These are phyloP conservation scores for Naumovozyma castellii DNA, from an alignment of 805 yeast genomes.

Conservation along the genomic window DNA sequence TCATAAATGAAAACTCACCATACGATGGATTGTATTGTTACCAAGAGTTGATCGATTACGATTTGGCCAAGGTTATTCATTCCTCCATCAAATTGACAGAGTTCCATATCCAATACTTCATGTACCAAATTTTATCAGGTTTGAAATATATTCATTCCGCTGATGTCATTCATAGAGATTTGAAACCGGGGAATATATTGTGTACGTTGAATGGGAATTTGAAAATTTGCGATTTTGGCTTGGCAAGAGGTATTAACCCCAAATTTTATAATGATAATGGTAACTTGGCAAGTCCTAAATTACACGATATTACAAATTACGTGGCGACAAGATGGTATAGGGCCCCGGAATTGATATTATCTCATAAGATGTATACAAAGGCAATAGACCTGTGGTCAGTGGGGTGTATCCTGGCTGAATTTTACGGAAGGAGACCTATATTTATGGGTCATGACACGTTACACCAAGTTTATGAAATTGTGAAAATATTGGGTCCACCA, in stretches of 20 bases:
- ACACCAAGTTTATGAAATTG: slow-evolving; percentile 63
- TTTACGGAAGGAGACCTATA: slow-evolving; percentile 70
- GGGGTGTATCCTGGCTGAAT: slow-evolving; percentile 83
- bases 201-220: slow-evolving; percentile 64
- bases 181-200: slow-evolving; percentile 84
- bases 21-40: slow-evolving; percentile 83
- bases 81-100: slow-evolving; percentile 73
- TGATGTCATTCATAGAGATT: slow-evolving; percentile 83
- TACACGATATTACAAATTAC: slow-evolving; percentile 57
- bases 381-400: slow-evolving; percentile 87
- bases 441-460: slow-evolving; percentile 67
- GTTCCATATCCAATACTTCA: slow-evolving; percentile 64
- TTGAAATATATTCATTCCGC: slow-evolving; percentile 85
- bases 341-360: slow-evolving; percentile 79
- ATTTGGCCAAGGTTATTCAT: slow-evolving; percentile 71
- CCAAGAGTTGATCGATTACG: slow-evolving; percentile 78
- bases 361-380: slow-evolving; percentile 50
- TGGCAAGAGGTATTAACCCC: slow-evolving; percentile 65
- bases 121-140: slow-evolving; percentile 80
- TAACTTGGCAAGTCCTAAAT: background rate
- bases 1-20: slow-evolving; percentile 47
- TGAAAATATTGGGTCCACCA: slow-evolving; percentile 67
- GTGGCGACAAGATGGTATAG: slow-evolving; percentile 95
- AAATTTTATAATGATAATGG: slow-evolving; percentile 15
- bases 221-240: slow-evolving; percentile 89